Evolutionary conservation across 768 basidiomycete genomes (phyloP), one percentile per base, ranked within the genome.

Genomic region (Phlebiopsis gigantea): DNA sequence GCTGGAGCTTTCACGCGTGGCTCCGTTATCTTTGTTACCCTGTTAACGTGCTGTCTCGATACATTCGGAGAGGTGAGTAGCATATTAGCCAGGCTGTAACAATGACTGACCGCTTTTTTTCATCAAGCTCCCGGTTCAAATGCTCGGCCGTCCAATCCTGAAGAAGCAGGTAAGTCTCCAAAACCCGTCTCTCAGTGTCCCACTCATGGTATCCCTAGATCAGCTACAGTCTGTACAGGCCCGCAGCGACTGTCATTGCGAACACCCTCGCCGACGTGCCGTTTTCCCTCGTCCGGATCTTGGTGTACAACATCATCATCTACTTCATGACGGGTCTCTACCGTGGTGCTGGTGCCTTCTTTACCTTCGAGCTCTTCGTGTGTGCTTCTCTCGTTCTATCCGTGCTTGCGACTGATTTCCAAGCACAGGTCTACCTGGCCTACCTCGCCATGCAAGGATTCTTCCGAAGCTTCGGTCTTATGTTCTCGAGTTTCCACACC

Each of bases 1-100:
- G 78, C 79, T 42, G 93, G 93, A 29, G 90, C 87, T 0, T 97
- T 97, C 72, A 93, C 92, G 24, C 83, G 93, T 60, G 91, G 90
- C 46, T 79, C 88, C 71, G 82, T 93, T 28, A 80, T 95, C 52
- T 93, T 94, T 68, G 70, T 78, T 39, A 83, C 82, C 15, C 69
- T 90, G 57, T 69, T 93, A 44, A 80, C 83, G 0, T 84, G 82
- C 46, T 80, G 80, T 66, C 73, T 90, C 53, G 84, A 89, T 63
- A 87, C 87, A 0, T 90, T 89, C 62, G 78, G 81, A 46, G 90
- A 87, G 34, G 34, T 39, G 8, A 39, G 34, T 17, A 39, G 83
- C 68, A 25, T n/a, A 71, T 68, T 51, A 65, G 62, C 46, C 49
- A 22, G 3, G 28, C 41, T 12, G n/a, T 50, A 17, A n/a, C 17